Percentiles rank a stretch among this genome's conserved stretches.
These are phyloP conservation scores for Poteriospumella lacustris DNA, from an alignment of 108 stramenopile genomes.

Conservation along the genomic window DNA sequence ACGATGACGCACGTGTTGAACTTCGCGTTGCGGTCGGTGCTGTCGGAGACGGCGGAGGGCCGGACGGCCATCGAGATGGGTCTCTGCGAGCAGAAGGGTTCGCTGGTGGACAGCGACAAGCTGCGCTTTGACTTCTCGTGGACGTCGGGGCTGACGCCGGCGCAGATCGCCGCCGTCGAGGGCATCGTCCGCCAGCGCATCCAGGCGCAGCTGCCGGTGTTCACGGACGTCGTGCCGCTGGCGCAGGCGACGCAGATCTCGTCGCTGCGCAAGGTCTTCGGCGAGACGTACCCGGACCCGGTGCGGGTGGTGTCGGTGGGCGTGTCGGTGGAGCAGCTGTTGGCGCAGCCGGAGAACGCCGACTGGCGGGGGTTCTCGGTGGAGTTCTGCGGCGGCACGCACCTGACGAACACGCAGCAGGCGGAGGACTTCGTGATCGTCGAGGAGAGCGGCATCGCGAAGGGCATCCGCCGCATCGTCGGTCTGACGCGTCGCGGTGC, in stretches of 20 bases:
- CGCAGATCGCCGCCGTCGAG: constrained; percentile 76
- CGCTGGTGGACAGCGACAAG: constrained; percentile 82
- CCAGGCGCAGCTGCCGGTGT: constrained; percentile 61
- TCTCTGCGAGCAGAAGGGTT: constrained; percentile 81
- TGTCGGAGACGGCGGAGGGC: constrained; percentile 54
- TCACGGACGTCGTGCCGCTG: constrained; percentile 44
- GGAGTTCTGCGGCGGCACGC: constrained; percentile 99
- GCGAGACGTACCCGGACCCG: constrained; percentile 97
- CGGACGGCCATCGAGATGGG: constrained; percentile 32
- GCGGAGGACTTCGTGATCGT: constrained; percentile 84
- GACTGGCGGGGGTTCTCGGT: constrained; percentile 82
- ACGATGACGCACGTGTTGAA: constrained; percentile 99
- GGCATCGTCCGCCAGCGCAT: constrained; percentile 72
- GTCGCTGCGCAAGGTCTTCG: constrained; percentile 91
- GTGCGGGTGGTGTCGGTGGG: constrained; percentile 93
- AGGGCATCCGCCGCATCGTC: constrained; percentile 92
- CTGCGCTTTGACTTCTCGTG: constrained; percentile 96
- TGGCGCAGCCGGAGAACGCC: constrained; percentile 76
- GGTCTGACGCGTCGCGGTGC: constrained; percentile 82
- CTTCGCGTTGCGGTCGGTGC: constrained; percentile 79
- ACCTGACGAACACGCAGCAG: constrained; percentile 85
- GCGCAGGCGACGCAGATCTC: constrained; percentile 72
- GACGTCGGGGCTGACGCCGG: constrained; percentile 67
- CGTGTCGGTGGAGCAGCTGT: constrained; percentile 65
- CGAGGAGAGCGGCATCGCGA: constrained; percentile 92